Conservation (phyloP, 2,329 filamentous ascomycete species). For the Zasmidium citrigriseum region DNA sequence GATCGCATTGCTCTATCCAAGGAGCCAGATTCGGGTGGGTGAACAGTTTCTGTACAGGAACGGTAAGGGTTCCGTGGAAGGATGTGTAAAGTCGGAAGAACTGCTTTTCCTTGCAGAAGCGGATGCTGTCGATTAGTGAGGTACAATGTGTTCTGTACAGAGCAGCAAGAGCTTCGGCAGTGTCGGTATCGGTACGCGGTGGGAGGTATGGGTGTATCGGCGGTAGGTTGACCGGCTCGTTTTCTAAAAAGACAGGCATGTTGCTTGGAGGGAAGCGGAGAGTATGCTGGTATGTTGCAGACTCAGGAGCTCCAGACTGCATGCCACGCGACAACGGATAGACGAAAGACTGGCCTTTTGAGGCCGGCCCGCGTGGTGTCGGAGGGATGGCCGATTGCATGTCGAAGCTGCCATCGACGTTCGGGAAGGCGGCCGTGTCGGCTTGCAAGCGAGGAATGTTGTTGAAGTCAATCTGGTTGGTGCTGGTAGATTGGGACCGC, state of each 20-base stretch:
- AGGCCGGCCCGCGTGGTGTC: conserved; percentile 40
- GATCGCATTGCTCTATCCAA: conserved; percentile 96
- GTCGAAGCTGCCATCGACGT: conserved; percentile 34
- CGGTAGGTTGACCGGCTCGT: conserved; percentile 78
- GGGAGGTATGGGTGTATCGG: conserved; percentile 81
- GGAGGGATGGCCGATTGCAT: conserved; percentile 28
- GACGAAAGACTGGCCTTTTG: conserved; percentile 48
- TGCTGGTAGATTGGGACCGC: conserved; percentile 33
- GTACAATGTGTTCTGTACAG: conserved; percentile 94
- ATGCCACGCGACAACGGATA: conserved; percentile 48
- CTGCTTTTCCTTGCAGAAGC: conserved; percentile 94
- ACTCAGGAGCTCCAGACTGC: conserved; percentile 41
- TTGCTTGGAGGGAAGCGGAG: conserved; percentile 63
- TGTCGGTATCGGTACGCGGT: conserved; percentile 77
- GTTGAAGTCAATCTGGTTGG: conserved; percentile 38
- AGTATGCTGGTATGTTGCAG: conserved; percentile 60
- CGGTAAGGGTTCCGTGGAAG: conserved; percentile 93
- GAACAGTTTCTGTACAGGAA: conserved; percentile 92
- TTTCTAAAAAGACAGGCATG: conserved; percentile 60
- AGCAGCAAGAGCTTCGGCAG: conserved; percentile 80
- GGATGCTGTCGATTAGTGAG: conserved; percentile 90
- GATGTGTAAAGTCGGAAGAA: conserved; percentile 94
- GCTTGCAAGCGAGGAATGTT: conserved; percentile 48
- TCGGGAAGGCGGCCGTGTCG: conserved; percentile 51
- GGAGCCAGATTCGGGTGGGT: conserved; percentile 76